Percentiles rank a stretch among this genome's conserved stretches.
Conservation (phyloP, 2,329 filamentous ascomycete species). For the Aspergillus intermedius region DNA sequence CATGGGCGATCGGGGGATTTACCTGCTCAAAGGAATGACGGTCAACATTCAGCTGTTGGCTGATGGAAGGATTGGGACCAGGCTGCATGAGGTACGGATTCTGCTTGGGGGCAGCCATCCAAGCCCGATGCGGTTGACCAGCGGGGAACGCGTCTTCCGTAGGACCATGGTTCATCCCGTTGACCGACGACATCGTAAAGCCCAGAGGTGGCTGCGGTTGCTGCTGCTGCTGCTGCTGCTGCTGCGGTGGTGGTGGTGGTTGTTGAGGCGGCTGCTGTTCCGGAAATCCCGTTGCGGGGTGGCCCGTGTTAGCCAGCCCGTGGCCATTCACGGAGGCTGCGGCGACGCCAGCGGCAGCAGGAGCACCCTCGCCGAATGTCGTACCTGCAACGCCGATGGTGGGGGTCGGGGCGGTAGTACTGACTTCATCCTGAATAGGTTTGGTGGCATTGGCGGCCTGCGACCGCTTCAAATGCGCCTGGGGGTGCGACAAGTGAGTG, state of each 20-base stretch:
- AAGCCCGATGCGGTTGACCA: constrained; percentile 35
- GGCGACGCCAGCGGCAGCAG: not conserved
- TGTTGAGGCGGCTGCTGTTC: constrained; percentile 27
- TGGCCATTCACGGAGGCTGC: constrained; percentile 33
- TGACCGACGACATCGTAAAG: constrained; percentile 37
- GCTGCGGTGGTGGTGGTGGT: too few species aligned
- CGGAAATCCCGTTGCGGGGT: constrained; percentile 27
- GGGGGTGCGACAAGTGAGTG: constrained; percentile 87
- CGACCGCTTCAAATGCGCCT: constrained; percentile 76
- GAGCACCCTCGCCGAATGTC: constrained; percentile 33
- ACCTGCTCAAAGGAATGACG: constrained; percentile 38
- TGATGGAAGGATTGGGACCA: constrained; percentile 32
- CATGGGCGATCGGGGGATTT: constrained; percentile 34
- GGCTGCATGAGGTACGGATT: constrained; percentile 39
- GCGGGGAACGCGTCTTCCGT: constrained; percentile 29
- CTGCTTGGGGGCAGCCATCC: constrained; percentile 41
- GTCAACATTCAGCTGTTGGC: constrained; percentile 40
- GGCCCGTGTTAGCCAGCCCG: constrained; percentile 29
- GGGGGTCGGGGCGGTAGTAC: constrained; percentile 38
- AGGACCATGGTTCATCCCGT: constrained; percentile 37
- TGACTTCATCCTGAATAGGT: constrained; percentile 40
- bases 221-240: too few species aligned
- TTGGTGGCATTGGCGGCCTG: constrained; percentile 40
- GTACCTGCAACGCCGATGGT: constrained; percentile 35
- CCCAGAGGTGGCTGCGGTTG: constrained; percentile 24